Percentiles rank a stretch among this genome's conserved stretches.
Conservation (phyloP, 2,329 filamentous ascomycete species). For the Penicillium sp. region DNA sequence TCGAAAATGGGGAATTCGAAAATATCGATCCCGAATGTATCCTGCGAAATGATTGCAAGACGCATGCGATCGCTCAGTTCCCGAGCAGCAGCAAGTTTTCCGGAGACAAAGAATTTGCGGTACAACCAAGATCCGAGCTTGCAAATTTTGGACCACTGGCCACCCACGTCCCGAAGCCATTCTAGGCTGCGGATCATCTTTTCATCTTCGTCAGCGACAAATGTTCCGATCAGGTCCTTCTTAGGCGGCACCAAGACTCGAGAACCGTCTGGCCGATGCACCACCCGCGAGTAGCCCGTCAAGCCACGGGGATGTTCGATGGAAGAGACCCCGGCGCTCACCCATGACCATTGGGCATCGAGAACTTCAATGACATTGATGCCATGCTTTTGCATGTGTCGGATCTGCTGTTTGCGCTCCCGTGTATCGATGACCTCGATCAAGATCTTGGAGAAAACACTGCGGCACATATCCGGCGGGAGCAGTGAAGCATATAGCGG, state of each 20-base stretch:
- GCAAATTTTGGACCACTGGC: constrained; percentile 66
- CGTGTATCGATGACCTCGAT: constrained; percentile 62
- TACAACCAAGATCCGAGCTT: constrained; percentile 65
- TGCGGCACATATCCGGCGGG: constrained; percentile 57
- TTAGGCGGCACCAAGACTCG: constrained; percentile 60
- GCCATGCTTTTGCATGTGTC: constrained; percentile 66
- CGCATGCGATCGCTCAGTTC: constrained; percentile 49
- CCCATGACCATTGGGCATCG: constrained; percentile 56
- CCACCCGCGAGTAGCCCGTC: constrained; percentile 39
- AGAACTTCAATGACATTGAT: constrained; percentile 70
- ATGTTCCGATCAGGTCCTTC: constrained; percentile 63
- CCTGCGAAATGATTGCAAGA: constrained; percentile 44
- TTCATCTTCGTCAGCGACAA: constrained; percentile 56
- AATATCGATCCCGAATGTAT: constrained; percentile 38
- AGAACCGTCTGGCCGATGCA: constrained; percentile 46
- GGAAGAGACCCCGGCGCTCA: constrained; percentile 31
- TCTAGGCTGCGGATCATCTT: constrained; percentile 74
- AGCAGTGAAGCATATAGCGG: constrained; percentile 85
- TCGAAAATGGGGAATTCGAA: constrained; percentile 25
- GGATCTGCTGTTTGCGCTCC: constrained; percentile 63
- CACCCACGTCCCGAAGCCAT: constrained; percentile 73
- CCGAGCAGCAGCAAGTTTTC: constrained; percentile 50
- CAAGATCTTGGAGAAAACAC: constrained; percentile 68
- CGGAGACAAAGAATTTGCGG: constrained; percentile 63
- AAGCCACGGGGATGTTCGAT: constrained; percentile 30